Evolutionary conservation across 2,329 filamentous ascomycete species (phyloP).

Genomic region (Epicoccum sorghinum): DNA sequence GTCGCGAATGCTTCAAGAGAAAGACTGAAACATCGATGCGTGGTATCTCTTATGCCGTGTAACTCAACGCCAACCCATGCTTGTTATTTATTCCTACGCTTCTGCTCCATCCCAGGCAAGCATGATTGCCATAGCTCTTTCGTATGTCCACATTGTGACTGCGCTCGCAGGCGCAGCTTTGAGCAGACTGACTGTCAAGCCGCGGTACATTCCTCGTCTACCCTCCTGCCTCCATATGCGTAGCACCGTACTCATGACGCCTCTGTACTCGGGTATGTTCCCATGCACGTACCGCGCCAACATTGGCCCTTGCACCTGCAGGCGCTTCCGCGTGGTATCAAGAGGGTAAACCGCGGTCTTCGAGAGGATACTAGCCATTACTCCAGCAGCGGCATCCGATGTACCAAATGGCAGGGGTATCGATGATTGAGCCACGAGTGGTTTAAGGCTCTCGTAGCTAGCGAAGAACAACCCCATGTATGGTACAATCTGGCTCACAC

Average conservation of each 20-base stretch:
- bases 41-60: background rate
- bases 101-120: slow-evolving; percentile 38
- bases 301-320: slow-evolving; percentile 95
- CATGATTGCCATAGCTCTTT: slow-evolving; percentile 71
- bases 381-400: slow-evolving; percentile 82
- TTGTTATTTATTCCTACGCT: background rate
- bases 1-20: background rate
- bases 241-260: slow-evolving; percentile 68
- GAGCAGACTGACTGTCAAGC: slow-evolving; percentile 83
- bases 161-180: slow-evolving; percentile 95
- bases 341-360: slow-evolving; percentile 94
- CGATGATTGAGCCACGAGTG: slow-evolving; percentile 53
- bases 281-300: slow-evolving; percentile 77
- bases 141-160: slow-evolving; percentile 94
- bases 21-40: background rate
- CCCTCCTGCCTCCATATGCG: slow-evolving; percentile 77
- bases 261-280: slow-evolving; percentile 84
- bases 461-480: slow-evolving; percentile 98
- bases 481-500: slow-evolving; percentile 85
- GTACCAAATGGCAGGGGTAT: slow-evolving; percentile 71
- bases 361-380: slow-evolving; percentile 77
- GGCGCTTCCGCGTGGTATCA: slow-evolving; percentile 87
- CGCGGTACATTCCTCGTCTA: slow-evolving; percentile 80
- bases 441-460: slow-evolving; percentile 76
- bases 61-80: background rate